Conservation (phyloP, 805 yeast species). For the Pichia pseudocactophila region DNA sequence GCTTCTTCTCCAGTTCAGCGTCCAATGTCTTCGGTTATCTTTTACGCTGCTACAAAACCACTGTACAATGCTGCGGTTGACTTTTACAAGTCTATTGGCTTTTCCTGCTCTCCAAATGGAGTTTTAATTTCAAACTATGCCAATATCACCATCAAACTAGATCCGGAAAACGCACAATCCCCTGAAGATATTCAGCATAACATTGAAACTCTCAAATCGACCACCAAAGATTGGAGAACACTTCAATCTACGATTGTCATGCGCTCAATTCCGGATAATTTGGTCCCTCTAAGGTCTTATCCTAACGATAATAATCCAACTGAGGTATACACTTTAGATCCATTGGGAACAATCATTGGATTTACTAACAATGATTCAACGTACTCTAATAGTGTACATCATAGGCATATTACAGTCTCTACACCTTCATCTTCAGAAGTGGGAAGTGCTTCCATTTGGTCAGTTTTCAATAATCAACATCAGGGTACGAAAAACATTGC, state of each 20-base stretch:
- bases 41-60: conserved; percentile 42
- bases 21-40: conserved; percentile 27
- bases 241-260: conserved; percentile 37
- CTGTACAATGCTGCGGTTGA: conserved; percentile 38
- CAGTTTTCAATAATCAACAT: not conserved
- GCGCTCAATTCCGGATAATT: conserved; percentile 15
- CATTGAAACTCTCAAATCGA: conserved; percentile 20
- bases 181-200: conserved; percentile 20
- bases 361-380: conserved; percentile 41
- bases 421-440: conserved; percentile 1
- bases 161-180: conserved; percentile 21
- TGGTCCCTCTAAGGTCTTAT: not conserved
- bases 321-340: conserved; percentile 73
- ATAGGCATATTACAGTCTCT: conserved; percentile 11
- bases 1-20: conserved; percentile 7
- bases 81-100: conserved; percentile 39
- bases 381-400: conserved; percentile 26
- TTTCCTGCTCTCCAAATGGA: conserved; percentile 8
- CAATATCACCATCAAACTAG: conserved; percentile 19
- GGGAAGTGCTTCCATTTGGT: conserved; percentile 2
- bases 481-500: conserved; percentile 42
- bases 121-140: not conserved
- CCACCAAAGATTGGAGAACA: conserved; percentile 42
- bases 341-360: conserved; percentile 75
- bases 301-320: conserved; percentile 35